Percentiles rank a stretch among this genome's conserved stretches.
phyloP scores from a whole-genome alignment of 768 basidiomycete species.

The Royoungia palumana region DNA sequence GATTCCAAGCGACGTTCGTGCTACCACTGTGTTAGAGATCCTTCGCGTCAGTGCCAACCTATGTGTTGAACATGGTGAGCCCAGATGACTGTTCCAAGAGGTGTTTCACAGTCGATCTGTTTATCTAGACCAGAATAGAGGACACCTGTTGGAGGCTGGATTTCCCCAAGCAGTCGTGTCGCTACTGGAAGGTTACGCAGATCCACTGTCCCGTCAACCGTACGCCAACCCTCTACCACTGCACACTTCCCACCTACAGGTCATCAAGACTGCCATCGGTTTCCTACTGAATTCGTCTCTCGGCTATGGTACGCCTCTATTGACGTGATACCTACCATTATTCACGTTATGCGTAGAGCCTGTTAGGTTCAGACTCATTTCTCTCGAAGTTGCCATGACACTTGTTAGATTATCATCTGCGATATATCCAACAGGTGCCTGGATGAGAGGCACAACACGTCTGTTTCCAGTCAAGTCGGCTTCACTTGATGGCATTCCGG shows the following conservation, averaged over 20 bases:
- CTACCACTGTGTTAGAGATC: constrained; percentile 59
- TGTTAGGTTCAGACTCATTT: constrained; percentile 63
- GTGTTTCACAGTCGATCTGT: constrained; percentile 4
- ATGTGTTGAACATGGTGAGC: constrained; percentile 77
- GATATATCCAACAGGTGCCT: constrained; percentile 71
- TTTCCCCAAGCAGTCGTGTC: constrained; percentile 66
- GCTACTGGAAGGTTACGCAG: constrained; percentile 63
- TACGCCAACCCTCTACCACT: constrained; percentile 47
- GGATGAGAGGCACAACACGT: constrained; percentile 40
- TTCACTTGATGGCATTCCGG: constrained; percentile 19
- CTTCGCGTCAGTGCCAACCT: constrained; percentile 80
- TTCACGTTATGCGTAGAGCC: constrained; percentile 47
- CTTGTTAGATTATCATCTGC: constrained; percentile 64
- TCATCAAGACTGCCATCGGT: constrained; percentile 76
- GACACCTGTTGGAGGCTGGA: constrained; percentile 62
- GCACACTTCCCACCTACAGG: constrained; percentile 59
- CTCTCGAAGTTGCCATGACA: constrained; percentile 64
- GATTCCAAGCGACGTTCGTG: constrained; percentile 43
- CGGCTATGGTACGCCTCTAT: constrained; percentile 57
- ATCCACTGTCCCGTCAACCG: constrained; percentile 37
- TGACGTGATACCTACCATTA: constrained; percentile 2
- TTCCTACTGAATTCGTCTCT: constrained; percentile 76
- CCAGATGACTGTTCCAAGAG: not conserved
- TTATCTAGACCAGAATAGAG: constrained; percentile 68
- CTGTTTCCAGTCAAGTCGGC: constrained; percentile 23